phyloP scores from a whole-genome alignment of 208 protist genomes.

The Herpetomonas tarakana region DNA sequence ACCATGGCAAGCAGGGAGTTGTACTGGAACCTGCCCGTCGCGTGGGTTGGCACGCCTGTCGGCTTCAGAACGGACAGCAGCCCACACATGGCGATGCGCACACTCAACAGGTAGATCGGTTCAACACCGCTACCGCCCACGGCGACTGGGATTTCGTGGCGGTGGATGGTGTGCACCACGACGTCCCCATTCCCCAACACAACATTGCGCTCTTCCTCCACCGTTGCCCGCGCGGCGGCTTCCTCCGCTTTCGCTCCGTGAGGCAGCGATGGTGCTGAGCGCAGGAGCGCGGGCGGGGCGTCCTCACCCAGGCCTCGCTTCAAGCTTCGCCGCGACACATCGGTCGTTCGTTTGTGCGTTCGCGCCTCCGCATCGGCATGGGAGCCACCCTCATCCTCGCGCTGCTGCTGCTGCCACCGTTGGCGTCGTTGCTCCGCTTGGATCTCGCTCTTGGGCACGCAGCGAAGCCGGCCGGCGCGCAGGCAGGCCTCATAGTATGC shows the following conservation, averaged over 20 bases:
- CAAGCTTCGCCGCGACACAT: conserved; percentile 17
- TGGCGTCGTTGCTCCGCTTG: not conserved
- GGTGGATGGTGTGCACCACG: conserved; percentile 90
- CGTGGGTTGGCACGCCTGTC: conserved; percentile 80
- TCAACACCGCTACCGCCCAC: conserved; percentile 60
- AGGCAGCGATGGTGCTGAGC: not conserved
- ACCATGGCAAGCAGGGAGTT: conserved; percentile 91
- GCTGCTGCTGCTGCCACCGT: too few species aligned
- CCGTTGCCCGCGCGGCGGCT: not conserved
- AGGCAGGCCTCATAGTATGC: conserved; percentile 87
- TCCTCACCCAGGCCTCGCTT: conserved; percentile 19
- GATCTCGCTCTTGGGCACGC: conserved; percentile 3
- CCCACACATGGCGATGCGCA: conserved; percentile 58
- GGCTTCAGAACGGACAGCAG: conserved; percentile 72
- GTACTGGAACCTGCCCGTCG: conserved; percentile 89
- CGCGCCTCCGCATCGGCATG: too few species aligned
- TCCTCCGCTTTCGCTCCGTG: not conserved
- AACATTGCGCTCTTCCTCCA: conserved; percentile 1
- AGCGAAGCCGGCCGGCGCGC: conserved; percentile 60
- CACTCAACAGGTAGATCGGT: conserved; percentile 41
- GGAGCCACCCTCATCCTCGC: too few species aligned
- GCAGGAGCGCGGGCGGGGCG: not conserved
- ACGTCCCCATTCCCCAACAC: conserved; percentile 74
- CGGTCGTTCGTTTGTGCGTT: not conserved
- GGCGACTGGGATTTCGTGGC: conserved; percentile 91